Conservation (phyloP, 495 filamentous ascomycete genomes). For the Podospora appendiculata region DNA sequence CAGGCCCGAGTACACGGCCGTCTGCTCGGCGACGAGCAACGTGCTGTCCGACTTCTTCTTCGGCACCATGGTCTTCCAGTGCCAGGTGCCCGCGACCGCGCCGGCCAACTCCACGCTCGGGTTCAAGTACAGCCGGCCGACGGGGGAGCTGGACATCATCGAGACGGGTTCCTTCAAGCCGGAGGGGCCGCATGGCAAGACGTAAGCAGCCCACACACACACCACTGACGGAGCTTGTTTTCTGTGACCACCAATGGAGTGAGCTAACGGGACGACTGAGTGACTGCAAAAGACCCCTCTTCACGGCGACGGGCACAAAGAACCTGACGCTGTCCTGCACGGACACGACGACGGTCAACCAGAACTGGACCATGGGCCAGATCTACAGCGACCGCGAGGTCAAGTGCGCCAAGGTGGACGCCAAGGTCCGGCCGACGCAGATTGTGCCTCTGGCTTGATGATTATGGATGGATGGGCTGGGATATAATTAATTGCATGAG, state of each 20-base stretch:
- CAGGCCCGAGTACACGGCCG: conserved; percentile 16
- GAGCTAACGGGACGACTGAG: too few relatives aligned
- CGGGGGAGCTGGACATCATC: conserved; percentile 25
- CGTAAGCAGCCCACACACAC: neutral
- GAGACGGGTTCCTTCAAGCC: conserved; percentile 27
- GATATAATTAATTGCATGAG: too few relatives aligned
- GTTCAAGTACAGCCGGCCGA: conserved; percentile 28
- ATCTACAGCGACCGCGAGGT: conserved; percentile 29
- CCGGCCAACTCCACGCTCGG: conserved; percentile 7
- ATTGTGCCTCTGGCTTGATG: neutral
- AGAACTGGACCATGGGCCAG: conserved; percentile 31
- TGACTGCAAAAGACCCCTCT: conserved; percentile 23
- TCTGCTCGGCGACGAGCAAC: conserved; percentile 29
- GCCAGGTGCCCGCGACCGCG: conserved; percentile 7
- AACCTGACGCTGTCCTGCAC: conserved; percentile 30
- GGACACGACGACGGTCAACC: conserved; percentile 25
- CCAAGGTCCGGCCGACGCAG: neutral
- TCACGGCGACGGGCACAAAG: conserved; percentile 24
- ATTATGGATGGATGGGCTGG: too few relatives aligned
- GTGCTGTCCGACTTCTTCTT: conserved; percentile 35
- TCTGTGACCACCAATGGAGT: neutral
- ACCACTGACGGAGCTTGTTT: too few relatives aligned
- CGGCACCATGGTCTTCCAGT: conserved; percentile 28
- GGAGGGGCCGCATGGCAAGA: neutral
- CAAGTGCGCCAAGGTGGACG: conserved; percentile 18